Percentiles rank a stretch among this genome's conserved stretches.
Evolutionary conservation across 2,329 filamentous ascomycete genomes (phyloP).

Genomic region (Fonsecaea pugnacius): DNA sequence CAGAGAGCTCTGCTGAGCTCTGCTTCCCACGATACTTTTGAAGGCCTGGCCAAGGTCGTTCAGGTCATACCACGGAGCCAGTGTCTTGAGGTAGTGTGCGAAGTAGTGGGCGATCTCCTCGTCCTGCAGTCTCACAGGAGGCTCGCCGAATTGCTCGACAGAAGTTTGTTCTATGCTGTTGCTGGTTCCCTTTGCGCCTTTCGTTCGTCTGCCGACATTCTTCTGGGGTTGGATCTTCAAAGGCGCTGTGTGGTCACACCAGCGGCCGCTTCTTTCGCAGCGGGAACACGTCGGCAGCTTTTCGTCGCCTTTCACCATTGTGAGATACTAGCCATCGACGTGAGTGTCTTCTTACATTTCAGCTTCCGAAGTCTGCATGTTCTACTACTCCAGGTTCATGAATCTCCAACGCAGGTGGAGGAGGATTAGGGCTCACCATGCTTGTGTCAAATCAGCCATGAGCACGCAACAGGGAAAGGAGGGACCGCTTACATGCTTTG

Average conservation of each 20-base stretch:
- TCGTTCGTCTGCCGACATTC: conserved; percentile 3
- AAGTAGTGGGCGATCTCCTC: conserved; percentile 25
- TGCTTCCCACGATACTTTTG: conserved; percentile 42
- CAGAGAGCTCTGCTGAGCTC: conserved; percentile 48
- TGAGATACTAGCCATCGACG: neutral
- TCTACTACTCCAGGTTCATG: conserved; percentile 15
- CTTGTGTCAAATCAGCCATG: conserved; percentile 8
- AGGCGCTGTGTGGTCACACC: conserved; percentile 22
- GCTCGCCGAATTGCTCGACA: neutral
- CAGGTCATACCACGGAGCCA: conserved; percentile 56
- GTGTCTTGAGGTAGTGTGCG: conserved; percentile 25
- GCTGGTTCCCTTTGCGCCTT: neutral
- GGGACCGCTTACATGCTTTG: conserved; percentile 15
- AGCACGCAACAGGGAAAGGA: neutral
- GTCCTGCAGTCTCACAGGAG: conserved; percentile 10
- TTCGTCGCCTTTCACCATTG: conserved; percentile 50
- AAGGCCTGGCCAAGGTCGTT: conserved; percentile 48
- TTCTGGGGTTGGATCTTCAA: conserved; percentile 22
- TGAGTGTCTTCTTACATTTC: conserved; percentile 16
- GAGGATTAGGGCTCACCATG: conserved; percentile 11
- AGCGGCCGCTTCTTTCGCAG: conserved; percentile 20
- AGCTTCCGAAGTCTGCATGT: conserved; percentile 25
- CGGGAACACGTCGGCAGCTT: conserved; percentile 20
- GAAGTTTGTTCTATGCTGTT: neutral
- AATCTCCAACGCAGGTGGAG: neutral